These are phyloP conservation scores for Balakata baccata DNA, from an alignment of 345 rosid genomes.

Conservation along the genomic window DNA sequence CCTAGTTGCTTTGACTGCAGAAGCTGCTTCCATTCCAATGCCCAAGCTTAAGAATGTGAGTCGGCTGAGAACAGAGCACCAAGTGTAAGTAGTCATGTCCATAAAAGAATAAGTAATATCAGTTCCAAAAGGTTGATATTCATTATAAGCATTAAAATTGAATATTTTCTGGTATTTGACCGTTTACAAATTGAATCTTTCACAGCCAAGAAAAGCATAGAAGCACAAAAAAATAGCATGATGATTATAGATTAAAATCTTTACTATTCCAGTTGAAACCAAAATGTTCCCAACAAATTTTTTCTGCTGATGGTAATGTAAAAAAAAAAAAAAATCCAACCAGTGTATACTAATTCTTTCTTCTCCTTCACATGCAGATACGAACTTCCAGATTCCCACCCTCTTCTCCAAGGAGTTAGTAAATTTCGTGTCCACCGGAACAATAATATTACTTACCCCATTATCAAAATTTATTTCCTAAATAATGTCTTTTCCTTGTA, in stretches of 20 bases:
- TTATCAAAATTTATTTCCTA: neutral
- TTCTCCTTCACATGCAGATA: constrained; percentile 19
- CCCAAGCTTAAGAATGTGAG: constrained; percentile 36
- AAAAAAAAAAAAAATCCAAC: too few species aligned
- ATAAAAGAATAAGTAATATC: neutral
- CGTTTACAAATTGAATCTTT: neutral
- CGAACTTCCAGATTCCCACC: constrained; percentile 32
- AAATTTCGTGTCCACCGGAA: constrained; percentile 16
- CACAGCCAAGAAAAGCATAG: too few species aligned
- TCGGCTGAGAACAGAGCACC: constrained; percentile 56
- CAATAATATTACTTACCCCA: neutral
- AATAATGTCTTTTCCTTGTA: neutral
- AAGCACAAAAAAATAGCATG: too few species aligned
- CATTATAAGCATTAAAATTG: too few species aligned
- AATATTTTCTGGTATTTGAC: neutral
- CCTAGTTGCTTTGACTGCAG: constrained; percentile 40
- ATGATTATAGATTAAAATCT: too few species aligned
- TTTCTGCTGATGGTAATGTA: too few species aligned
- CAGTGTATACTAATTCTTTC: too few species aligned
- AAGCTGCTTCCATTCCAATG: constrained; percentile 45
- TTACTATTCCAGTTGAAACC: too few species aligned
- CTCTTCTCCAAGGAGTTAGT: constrained; percentile 33
- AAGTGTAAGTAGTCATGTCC: constrained; percentile 50
- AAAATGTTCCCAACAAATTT: too few species aligned
- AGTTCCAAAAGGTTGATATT: too few species aligned